Conservation (phyloP, 164 flowering plant genomes). For the Vitis labrusca region DNA sequence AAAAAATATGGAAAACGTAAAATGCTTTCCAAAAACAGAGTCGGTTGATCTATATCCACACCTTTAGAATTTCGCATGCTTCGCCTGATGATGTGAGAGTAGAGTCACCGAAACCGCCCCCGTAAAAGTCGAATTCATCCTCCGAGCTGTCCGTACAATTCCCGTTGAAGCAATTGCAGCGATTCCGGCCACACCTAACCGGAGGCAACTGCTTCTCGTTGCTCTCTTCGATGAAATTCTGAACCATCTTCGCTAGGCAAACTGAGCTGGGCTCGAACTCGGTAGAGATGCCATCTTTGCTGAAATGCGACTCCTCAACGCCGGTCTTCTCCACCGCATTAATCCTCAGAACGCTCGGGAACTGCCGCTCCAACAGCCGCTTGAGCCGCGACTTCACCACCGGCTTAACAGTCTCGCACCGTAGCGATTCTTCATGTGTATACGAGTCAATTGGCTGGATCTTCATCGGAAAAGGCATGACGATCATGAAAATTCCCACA, state of each 20-base stretch:
- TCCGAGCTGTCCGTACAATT: constrained; percentile 39
- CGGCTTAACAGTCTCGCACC: constrained; percentile 26
- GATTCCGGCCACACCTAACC: constrained; percentile 26
- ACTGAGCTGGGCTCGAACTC: constrained; percentile 53
- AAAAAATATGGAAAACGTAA: neutral
- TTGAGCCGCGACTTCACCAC: constrained; percentile 33
- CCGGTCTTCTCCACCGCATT: constrained; percentile 26
- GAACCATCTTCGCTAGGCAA: constrained; percentile 55
- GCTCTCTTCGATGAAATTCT: constrained; percentile 50
- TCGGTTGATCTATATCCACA: constrained; percentile 2
- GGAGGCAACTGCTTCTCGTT: constrained; percentile 25
- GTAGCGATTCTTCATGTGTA: constrained; percentile 9
- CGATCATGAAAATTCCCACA: neutral
- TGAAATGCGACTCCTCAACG: constrained; percentile 14
- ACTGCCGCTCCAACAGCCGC: constrained; percentile 40
- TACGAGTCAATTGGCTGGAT: constrained; percentile 41
- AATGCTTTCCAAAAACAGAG: too few relatives aligned
- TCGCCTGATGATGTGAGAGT: constrained; percentile 25
- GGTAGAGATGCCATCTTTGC: constrained; percentile 2
- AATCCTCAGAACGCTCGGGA: constrained; percentile 24
- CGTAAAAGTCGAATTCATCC: constrained; percentile 32
- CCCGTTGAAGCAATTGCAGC: constrained; percentile 47
- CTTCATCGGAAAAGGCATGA: constrained; percentile 38
- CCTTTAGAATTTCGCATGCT: constrained; percentile 49
- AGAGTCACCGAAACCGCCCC: constrained; percentile 19